Conservation (phyloP, 1,284 basidiomycete species). For the Pseudomicrostroma phylloplanum region DNA sequence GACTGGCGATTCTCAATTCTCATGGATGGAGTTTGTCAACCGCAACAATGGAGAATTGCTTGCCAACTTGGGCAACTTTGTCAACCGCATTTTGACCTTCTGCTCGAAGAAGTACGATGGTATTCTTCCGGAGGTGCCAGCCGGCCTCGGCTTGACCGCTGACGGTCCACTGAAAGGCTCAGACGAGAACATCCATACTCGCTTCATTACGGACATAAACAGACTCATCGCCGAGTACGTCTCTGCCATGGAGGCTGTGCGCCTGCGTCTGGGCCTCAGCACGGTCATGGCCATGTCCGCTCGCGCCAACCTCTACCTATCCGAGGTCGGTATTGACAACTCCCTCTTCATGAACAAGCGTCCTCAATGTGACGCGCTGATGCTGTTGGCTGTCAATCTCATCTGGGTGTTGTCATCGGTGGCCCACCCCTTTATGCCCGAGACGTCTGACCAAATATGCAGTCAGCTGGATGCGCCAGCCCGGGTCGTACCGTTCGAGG, state of each 20-base stretch:
- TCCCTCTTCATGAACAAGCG: conserved; percentile 75
- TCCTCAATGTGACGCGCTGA: conserved; percentile 77
- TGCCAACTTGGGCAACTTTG: conserved; percentile 97
- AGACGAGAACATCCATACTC: conserved; percentile 24
- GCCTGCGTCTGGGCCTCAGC: conserved; percentile 78
- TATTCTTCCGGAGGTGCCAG: conserved; percentile 57
- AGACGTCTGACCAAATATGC: conserved; percentile 74
- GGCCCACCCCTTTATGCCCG: conserved; percentile 94
- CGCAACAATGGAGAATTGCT: conserved; percentile 90
- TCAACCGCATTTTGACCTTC: conserved; percentile 91
- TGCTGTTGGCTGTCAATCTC: conserved; percentile 80
- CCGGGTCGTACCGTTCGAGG: conserved; percentile 58
- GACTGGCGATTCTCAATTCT: conserved; percentile 89
- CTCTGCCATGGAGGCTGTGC: conserved; percentile 82
- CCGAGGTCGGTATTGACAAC: conserved; percentile 85
- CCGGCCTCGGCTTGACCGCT: conserved; percentile 27
- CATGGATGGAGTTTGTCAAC: conserved; percentile 89
- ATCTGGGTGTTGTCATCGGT: conserved; percentile 84
- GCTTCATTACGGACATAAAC: conserved; percentile 76
- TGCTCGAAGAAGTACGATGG: conserved; percentile 73
- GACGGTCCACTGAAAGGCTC: conserved; percentile 19
- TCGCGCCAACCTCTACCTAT: conserved; percentile 89
- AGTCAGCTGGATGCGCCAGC: conserved; percentile 83
- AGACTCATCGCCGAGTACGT: conserved; percentile 71
- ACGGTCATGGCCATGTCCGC: conserved; percentile 83